Percentiles rank a stretch among this genome's conserved stretches.
Conservation (phyloP, 371 early-diverging fungal genomes). For the Rhizopus arrhizus region DNA sequence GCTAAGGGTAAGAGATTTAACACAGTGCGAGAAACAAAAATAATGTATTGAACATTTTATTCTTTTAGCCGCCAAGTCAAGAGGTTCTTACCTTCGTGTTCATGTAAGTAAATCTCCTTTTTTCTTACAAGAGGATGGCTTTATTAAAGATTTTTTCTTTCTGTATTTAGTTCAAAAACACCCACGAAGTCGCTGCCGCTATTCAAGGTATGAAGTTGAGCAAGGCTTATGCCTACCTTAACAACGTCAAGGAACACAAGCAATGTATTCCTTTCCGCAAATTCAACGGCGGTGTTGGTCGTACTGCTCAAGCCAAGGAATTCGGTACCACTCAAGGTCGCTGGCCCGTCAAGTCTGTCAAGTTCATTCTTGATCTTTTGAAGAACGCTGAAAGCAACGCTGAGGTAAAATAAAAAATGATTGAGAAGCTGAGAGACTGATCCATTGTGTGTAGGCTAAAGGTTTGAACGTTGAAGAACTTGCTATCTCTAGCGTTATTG, state of each 20-base stretch:
- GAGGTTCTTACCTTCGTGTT: constrained; percentile 96
- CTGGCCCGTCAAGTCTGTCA: constrained; percentile 97
- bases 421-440: neutral
- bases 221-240: constrained; percentile 94
- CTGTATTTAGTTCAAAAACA: constrained; percentile 84
- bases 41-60: neutral
- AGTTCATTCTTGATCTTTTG: constrained; percentile 89
- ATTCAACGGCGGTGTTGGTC: constrained; percentile 96
- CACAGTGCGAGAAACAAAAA: neutral
- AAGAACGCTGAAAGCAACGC: constrained; percentile 97
- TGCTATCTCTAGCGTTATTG: constrained; percentile 94
- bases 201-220: constrained; percentile 92
- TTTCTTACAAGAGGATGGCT: neutral
- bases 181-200: constrained; percentile 96
- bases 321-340: constrained; percentile 92
- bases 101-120: constrained; percentile 58
- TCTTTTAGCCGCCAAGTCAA: constrained; percentile 84
- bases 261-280: constrained; percentile 97
- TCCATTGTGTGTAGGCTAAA: constrained; percentile 66
- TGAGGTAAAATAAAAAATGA: constrained; percentile 55
- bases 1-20: constrained; percentile 51
- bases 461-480: constrained; percentile 86
- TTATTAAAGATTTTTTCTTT: neutral
- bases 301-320: constrained; percentile 95
- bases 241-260: constrained; percentile 94